These are phyloP conservation scores for Thalassiosira pacifica DNA, from an alignment of 352 stramenopile genomes.

Conservation along the genomic window DNA sequence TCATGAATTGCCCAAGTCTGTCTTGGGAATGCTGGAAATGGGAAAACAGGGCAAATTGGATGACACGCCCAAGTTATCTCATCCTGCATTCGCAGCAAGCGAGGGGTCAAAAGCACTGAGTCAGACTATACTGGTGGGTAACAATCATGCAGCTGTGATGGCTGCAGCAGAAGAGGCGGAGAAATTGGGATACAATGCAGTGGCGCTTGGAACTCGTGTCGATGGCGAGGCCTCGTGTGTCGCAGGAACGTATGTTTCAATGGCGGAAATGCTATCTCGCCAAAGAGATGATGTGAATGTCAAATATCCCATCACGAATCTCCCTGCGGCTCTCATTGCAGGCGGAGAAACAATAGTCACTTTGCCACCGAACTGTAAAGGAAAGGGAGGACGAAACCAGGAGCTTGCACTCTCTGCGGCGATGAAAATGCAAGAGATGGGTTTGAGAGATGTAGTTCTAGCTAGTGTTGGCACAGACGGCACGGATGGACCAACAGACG, in stretches of 20 bases:
- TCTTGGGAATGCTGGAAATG: conserved; percentile 67
- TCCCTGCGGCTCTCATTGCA: conserved; percentile 76
- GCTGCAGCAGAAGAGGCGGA: conserved; percentile 75
- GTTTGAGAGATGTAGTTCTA: conserved; percentile 78
- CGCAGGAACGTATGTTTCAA: conserved; percentile 72
- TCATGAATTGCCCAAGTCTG: conserved; percentile 63
- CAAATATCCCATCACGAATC: conserved; percentile 50
- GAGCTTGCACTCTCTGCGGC: conserved; percentile 86
- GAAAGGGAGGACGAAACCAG: conserved; percentile 88
- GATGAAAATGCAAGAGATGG: conserved; percentile 75
- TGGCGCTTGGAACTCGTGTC: conserved; percentile 79
- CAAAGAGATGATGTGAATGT: conserved; percentile 39
- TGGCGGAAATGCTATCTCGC: conserved; percentile 73
- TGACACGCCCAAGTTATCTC: conserved; percentile 64
- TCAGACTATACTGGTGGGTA: conserved; percentile 80
- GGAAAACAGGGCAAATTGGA: conserved; percentile 50
- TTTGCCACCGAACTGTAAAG: conserved; percentile 59
- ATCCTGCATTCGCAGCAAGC: conserved; percentile 67
- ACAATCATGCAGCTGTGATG: conserved; percentile 79
- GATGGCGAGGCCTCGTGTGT: conserved; percentile 80
- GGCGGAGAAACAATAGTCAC: conserved; percentile 85
- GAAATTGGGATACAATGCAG: conserved; percentile 75
- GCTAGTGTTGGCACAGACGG: conserved; percentile 87
- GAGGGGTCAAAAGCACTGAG: conserved; percentile 18
- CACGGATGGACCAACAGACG: conserved; percentile 88